phyloP scores from a whole-genome alignment of 805 yeast species.

The Blastobotrys attinorum region DNA sequence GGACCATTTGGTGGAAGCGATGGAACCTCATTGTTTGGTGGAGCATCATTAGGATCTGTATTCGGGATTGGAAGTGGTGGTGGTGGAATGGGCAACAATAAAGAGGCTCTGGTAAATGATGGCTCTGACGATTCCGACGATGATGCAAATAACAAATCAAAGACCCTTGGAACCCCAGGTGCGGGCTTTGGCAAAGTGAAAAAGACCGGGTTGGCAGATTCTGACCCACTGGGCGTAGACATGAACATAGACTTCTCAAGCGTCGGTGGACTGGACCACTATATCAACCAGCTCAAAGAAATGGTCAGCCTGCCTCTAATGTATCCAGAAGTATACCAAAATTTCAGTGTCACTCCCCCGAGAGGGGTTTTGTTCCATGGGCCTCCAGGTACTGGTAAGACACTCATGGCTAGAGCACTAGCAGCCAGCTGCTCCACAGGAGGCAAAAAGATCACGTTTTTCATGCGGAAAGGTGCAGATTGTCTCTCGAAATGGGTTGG shows the following conservation, averaged over 20 bases:
- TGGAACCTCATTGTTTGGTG: constrained; percentile 72
- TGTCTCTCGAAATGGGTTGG: constrained; percentile 98
- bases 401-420: constrained; percentile 93
- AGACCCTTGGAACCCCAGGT: background rate
- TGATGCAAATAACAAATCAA: constrained; percentile 22
- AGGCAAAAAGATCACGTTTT: constrained; percentile 81
- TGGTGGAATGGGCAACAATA: background rate
- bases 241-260: constrained; percentile 77
- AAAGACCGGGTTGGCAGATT: constrained; percentile 52
- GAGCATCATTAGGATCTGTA: no score
- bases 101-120: constrained; percentile 10
- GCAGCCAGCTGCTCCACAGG: constrained; percentile 92
- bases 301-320: constrained; percentile 91
- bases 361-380: constrained; percentile 97
- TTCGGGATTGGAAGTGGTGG: no score
- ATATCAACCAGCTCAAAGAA: constrained; percentile 87
- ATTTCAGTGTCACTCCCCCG: constrained; percentile 90
- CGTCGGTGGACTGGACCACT: constrained; percentile 87
- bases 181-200: constrained; percentile 15
- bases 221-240: constrained; percentile 89
- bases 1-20: constrained; percentile 99
- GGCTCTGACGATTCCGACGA: constrained; percentile 43
- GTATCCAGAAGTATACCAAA: constrained; percentile 88
- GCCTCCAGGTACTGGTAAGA: constrained; percentile 99
- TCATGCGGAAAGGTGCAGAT: constrained; percentile 98